A percentile compares a stretch with the other conserved stretches of the same genome.
These are phyloP conservation scores for Alternaria viburni DNA, from an alignment of 2,329 filamentous ascomycete genomes.

Conservation along the genomic window DNA sequence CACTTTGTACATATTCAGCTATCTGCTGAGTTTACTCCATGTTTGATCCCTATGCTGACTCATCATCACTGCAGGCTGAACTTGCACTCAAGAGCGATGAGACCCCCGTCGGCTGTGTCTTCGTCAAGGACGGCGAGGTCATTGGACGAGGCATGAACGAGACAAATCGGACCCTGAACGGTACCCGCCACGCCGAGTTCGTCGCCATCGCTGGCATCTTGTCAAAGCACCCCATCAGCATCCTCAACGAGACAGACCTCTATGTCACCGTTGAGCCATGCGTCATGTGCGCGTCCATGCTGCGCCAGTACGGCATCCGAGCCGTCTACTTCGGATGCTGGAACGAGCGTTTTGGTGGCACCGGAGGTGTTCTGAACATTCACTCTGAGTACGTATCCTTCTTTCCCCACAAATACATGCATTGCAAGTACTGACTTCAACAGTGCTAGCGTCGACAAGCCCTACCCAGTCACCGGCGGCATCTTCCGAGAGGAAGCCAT, in stretches of 20 bases:
- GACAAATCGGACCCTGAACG: conserved; percentile 67
- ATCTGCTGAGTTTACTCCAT: not conserved
- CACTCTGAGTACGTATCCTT: conserved; percentile 66
- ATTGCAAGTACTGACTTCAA: conserved; percentile 31
- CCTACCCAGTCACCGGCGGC: conserved; percentile 84
- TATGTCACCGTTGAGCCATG: conserved; percentile 99
- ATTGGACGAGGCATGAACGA: conserved; percentile 96
- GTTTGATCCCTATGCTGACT: conserved; percentile 24
- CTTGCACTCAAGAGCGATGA: conserved; percentile 82
- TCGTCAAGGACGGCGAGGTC: conserved; percentile 78
- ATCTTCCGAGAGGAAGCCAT: conserved; percentile 93
- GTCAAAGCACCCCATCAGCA: conserved; percentile 67
- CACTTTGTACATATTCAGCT: conserved; percentile 3
- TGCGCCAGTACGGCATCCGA: conserved; percentile 85
- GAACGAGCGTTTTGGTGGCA: conserved; percentile 97
- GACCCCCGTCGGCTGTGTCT: conserved; percentile 94
- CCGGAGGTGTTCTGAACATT: conserved; percentile 88
- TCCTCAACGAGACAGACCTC: conserved; percentile 76
- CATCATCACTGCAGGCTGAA: conserved; percentile 67
- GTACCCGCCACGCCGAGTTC: conserved; percentile 94
- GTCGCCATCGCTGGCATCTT: conserved; percentile 77
- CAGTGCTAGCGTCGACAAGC: conserved; percentile 72
- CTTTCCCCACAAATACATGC: not conserved
- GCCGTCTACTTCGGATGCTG: conserved; percentile 93
- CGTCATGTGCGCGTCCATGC: conserved; percentile 95